Conservation (phyloP, 768 basidiomycete species). For the Tulasnella sp. region DNA sequence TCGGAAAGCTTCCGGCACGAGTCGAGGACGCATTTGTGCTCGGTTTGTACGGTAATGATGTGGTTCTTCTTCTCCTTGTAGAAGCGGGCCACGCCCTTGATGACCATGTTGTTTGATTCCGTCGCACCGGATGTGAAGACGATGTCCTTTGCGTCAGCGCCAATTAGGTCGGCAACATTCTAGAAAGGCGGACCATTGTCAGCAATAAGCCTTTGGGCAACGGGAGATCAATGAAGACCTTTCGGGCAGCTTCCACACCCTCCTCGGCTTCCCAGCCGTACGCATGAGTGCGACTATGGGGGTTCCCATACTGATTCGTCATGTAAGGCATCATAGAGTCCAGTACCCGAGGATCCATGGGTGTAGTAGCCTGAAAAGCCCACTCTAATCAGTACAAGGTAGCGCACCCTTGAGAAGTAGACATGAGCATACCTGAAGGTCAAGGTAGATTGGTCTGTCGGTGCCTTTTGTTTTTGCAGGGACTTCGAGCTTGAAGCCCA, state of each 20-base stretch:
- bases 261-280: slow-evolving; percentile 99
- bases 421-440: slow-evolving; percentile 68
- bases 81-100: slow-evolving; percentile 95
- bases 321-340: slow-evolving; percentile 95
- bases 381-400: slow-evolving; percentile 11
- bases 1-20: slow-evolving; percentile 92
- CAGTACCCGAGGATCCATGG: slow-evolving; percentile 90
- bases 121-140: slow-evolving; percentile 98
- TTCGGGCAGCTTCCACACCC: slow-evolving; percentile 84
- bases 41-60: slow-evolving; percentile 91
- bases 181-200: slow-evolving; percentile 24
- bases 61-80: slow-evolving; percentile 89
- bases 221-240: slow-evolving; percentile 35
- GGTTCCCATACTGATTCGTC: slow-evolving; percentile 95
- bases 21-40: slow-evolving; percentile 98
- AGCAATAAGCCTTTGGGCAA: not conserved
- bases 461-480: slow-evolving; percentile 46
- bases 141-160: slow-evolving; percentile 90
- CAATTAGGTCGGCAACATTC: slow-evolving; percentile 86
- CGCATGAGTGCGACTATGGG: slow-evolving; percentile 95
- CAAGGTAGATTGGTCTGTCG: slow-evolving; percentile 87
- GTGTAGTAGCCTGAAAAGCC: slow-evolving; percentile 74
- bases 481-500: slow-evolving; percentile 71
- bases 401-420: not conserved
- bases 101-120: slow-evolving; percentile 93